Conservation (phyloP, 163 green algal species). For the Scenedesmus sp. region DNA sequence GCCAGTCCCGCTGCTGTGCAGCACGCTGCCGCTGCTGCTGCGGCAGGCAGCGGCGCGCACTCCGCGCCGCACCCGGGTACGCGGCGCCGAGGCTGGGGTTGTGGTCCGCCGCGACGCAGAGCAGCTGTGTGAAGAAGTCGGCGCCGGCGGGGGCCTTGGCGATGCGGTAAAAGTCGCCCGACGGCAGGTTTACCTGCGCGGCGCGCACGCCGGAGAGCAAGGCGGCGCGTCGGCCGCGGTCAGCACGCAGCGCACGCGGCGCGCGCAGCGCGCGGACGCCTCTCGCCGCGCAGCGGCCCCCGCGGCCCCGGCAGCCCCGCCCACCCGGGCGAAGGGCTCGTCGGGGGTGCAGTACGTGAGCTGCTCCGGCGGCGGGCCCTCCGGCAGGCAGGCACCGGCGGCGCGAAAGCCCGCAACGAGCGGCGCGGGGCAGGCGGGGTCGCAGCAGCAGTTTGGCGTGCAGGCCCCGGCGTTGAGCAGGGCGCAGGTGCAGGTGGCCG, state of each 20-base stretch:
- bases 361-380: slow-evolving; percentile 44
- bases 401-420: slow-evolving; percentile 33
- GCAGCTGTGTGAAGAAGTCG: slow-evolving; percentile 59
- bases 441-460: slow-evolving; percentile 61
- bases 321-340: slow-evolving; percentile 41
- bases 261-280: no score
- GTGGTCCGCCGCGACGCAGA: slow-evolving; percentile 58
- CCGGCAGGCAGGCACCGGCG: slow-evolving; percentile 46
- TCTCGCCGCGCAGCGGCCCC: no score
- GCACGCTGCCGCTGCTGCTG: neutral
- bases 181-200: slow-evolving; percentile 59
- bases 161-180: slow-evolving; percentile 53
- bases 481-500: slow-evolving; percentile 56
- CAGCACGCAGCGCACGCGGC: no score
- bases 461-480: slow-evolving; percentile 44
- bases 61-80: slow-evolving; percentile 52
- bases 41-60: neutral
- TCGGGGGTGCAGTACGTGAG: slow-evolving; percentile 55
- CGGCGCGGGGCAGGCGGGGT: slow-evolving; percentile 48
- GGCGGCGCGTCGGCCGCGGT: no score
- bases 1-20: neutral
- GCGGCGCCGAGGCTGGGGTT: slow-evolving; percentile 56
- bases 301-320: no score
- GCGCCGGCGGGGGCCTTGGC: slow-evolving; percentile 37
- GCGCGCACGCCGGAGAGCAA: no score